Evolutionary conservation across 2,329 filamentous ascomycete genomes (phyloP), one percentile per base, ranked within the genome.

Genomic region (Penicillium sp.): DNA sequence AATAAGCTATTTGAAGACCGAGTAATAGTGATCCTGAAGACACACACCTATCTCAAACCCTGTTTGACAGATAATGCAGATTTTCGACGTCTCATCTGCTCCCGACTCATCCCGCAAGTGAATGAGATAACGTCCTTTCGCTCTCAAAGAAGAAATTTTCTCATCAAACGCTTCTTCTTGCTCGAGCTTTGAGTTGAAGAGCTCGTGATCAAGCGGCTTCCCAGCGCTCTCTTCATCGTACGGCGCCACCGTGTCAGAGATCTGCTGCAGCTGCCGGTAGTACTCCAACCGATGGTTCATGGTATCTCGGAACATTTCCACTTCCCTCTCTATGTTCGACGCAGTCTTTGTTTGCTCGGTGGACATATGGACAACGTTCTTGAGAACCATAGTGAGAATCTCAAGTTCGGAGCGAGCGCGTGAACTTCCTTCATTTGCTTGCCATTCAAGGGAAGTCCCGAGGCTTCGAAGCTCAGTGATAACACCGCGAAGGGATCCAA

Each of bases 241-340:
- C 1, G 90, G 89, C 5, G 86, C 85, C 0, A 98, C 92, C 19
- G 88, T 91, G 72, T 98, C 94, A 0, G 93, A 97, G n/a, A 98
- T 88, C 29, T 87, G 86, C 73, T 98, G 95, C 11, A 98, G 83
- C 71, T 97, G 93, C 5, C 90, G 88, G 73, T 98, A 98, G 73
- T 93, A 98, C 61, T 95, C 92, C 0, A 97, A 79, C 15, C 95
- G 89, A 44, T 88, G 84, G 70, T 98, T 98, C 87, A 96, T 93
- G 0, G 90, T 87, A 17, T 84, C 82, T 30, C 88, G 90, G 73
- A 96, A 95, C 30, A 88, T 80, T 51, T 94, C 89, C 6, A 92
- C 79, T 74, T 97, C 93, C 54, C 79, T 81, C 56, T 90, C 78
- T 7, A 89, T 70, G 9, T 77, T 80, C 5, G 72, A 72, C 3